These are phyloP conservation scores for Trichophyton equinum DNA, from an alignment of 2,329 filamentous ascomycete genomes.

Conservation along the genomic window DNA sequence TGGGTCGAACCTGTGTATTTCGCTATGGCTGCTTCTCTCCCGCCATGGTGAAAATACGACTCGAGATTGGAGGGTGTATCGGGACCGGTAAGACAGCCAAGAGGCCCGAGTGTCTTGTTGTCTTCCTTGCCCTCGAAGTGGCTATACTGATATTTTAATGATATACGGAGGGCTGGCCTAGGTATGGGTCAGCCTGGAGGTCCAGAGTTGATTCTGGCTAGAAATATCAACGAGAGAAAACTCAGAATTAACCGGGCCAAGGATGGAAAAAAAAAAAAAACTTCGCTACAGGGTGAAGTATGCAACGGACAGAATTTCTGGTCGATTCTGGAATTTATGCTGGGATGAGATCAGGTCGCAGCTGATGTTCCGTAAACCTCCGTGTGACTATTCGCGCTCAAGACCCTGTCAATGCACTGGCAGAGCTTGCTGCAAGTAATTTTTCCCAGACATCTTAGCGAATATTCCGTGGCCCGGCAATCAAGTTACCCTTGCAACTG, in stretches of 20 bases:
- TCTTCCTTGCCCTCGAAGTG: neutral
- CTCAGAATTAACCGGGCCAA: neutral
- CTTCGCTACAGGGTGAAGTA: neutral
- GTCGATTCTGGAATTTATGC: neutral
- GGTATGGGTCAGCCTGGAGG: neutral
- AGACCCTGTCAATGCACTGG: neutral
- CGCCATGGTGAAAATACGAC: neutral
- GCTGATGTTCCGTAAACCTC: neutral
- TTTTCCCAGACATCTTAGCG: neutral
- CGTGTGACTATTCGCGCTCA: neutral
- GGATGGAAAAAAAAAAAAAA: neutral
- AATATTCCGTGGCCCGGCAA: neutral
- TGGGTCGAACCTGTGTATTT: neutral
- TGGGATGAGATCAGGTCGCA: neutral
- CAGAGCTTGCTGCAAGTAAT: neutral
- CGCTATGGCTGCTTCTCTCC: neutral
- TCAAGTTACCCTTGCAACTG: neutral
- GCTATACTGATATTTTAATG: neutral
- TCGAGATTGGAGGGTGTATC: neutral
- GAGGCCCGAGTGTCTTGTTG: neutral
- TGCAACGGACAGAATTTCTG: neutral
- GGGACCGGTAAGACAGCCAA: neutral
- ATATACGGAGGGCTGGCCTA: neutral
- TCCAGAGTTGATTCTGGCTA: neutral
- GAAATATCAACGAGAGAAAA: neutral